Percentiles rank a stretch among this genome's conserved stretches.
Conservation (phyloP, 352 stramenopile genomes). For the Pythium rhizo-oryzae region DNA sequence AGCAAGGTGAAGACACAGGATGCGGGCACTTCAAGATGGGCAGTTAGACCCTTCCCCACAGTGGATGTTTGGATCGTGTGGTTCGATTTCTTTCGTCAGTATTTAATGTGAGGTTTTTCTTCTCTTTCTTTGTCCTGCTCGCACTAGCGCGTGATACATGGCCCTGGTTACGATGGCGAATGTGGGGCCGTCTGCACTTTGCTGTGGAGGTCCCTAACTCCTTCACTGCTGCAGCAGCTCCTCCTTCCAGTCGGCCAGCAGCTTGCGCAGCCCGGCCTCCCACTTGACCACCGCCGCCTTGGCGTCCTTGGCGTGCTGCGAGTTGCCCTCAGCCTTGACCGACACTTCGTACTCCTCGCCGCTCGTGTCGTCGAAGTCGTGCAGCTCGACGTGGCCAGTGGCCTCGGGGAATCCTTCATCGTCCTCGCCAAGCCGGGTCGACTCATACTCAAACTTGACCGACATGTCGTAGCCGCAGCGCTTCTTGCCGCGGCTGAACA, state of each 20-base stretch:
- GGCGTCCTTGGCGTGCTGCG: slow-evolving; percentile 51
- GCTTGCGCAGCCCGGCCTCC: slow-evolving; percentile 64
- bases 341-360: slow-evolving; percentile 80
- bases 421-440: slow-evolving; percentile 39
- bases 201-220: not conserved
- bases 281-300: slow-evolving; percentile 61
- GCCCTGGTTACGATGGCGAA: not conserved
- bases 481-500: slow-evolving; percentile 87
- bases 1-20: not conserved
- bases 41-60: not conserved
- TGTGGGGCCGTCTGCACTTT: not conserved
- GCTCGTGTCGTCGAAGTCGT: slow-evolving; percentile 87
- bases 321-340: slow-evolving; percentile 50
- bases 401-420: slow-evolving; percentile 49
- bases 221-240: slow-evolving; percentile 80
- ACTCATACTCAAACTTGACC: slow-evolving; percentile 79
- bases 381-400: slow-evolving; percentile 71
- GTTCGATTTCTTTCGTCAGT: slow-evolving; percentile 11
- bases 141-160: not conserved
- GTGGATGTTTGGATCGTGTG: not conserved
- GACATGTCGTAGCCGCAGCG: slow-evolving; percentile 83
- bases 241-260: slow-evolving; percentile 75
- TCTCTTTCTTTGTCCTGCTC: not conserved
- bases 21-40: not conserved
- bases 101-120: slow-evolving; percentile 21